A percentile compares a stretch with the other conserved stretches of the same genome.
These are phyloP conservation scores for Trametes coccinea DNA, from an alignment of 768 basidiomycete species.

Conservation along the genomic window DNA sequence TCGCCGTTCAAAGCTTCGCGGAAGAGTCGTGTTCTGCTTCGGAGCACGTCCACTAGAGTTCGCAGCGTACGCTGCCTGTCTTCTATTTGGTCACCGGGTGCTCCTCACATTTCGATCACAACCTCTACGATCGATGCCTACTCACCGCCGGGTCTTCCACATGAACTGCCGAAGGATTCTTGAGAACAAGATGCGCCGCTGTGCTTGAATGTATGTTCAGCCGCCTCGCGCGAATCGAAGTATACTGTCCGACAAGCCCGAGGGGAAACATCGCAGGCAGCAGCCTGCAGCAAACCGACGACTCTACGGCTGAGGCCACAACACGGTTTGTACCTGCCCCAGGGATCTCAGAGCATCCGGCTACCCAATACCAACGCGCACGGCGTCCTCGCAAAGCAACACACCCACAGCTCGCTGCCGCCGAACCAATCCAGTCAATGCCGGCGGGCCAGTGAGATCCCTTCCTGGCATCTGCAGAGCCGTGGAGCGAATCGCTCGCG, in stretches of 20 bases:
- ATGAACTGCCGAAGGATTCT: background rate
- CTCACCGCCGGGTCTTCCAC: background rate
- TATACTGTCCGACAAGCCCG: no score
- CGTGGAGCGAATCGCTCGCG: background rate
- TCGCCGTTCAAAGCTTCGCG: constrained; percentile 3
- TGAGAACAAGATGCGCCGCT: background rate
- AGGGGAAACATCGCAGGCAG: no score
- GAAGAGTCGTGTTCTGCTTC: constrained; percentile 2
- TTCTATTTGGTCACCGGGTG: background rate
- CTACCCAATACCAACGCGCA: background rate
- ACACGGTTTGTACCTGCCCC: background rate
- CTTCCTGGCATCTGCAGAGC: background rate
- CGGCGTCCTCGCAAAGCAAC: background rate
- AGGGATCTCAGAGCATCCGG: background rate
- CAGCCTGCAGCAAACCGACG: no score
- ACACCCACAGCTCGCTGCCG: constrained; percentile 8
- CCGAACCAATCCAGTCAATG: background rate
- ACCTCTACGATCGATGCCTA: background rate
- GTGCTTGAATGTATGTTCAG: background rate
- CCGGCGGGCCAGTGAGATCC: constrained; percentile 5
- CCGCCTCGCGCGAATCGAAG: no score
- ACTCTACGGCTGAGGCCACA: background rate
- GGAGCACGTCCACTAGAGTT: constrained; percentile 6
- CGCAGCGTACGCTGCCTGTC: background rate
- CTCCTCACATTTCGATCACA: background rate